Percentiles rank a stretch among this genome's conserved stretches.
Conservation (phyloP, 2,329 filamentous ascomycete genomes). For the Byssoonygena ceratinophila region DNA sequence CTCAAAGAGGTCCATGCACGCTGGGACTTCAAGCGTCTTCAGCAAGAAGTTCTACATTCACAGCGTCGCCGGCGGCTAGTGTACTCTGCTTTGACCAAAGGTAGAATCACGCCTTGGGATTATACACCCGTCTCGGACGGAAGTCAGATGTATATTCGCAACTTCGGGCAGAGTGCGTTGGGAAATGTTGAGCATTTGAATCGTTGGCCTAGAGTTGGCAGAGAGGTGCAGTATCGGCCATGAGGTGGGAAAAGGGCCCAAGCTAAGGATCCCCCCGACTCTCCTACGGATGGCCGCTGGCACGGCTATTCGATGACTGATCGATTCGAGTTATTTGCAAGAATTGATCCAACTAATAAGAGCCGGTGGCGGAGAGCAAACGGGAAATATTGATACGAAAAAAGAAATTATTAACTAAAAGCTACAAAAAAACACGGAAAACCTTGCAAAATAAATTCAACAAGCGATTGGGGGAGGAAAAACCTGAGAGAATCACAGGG, state of each 20-base stretch:
- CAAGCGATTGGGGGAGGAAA: neutral
- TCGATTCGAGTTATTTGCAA: no score
- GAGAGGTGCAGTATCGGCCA: slow-evolving; percentile 13
- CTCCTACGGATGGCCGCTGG: no score
- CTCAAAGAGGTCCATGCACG: slow-evolving; percentile 59
- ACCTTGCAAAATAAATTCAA: neutral
- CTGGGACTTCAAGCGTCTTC: slow-evolving; percentile 76
- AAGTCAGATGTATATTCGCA: slow-evolving; percentile 62
- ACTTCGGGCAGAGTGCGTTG: slow-evolving; percentile 33
- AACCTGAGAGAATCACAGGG: neutral
- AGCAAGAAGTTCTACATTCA: slow-evolving; percentile 59
- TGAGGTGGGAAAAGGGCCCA: neutral
- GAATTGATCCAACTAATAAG: no score
- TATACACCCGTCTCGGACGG: slow-evolving; percentile 53
- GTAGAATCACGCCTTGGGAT: slow-evolving; percentile 74
- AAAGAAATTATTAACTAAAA: neutral
- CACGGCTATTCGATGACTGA: neutral
- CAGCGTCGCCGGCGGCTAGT: slow-evolving; percentile 71
- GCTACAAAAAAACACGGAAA: slow-evolving; percentile 7
- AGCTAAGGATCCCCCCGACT: no score
- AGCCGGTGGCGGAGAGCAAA: neutral
- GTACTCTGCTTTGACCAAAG: slow-evolving; percentile 67
- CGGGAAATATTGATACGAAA: neutral
- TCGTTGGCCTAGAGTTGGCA: slow-evolving; percentile 27
- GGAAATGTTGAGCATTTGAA: slow-evolving; percentile 35